Conservation (phyloP, 2,329 filamentous ascomycete species). For the Cladosporium sphaerospermum region DNA sequence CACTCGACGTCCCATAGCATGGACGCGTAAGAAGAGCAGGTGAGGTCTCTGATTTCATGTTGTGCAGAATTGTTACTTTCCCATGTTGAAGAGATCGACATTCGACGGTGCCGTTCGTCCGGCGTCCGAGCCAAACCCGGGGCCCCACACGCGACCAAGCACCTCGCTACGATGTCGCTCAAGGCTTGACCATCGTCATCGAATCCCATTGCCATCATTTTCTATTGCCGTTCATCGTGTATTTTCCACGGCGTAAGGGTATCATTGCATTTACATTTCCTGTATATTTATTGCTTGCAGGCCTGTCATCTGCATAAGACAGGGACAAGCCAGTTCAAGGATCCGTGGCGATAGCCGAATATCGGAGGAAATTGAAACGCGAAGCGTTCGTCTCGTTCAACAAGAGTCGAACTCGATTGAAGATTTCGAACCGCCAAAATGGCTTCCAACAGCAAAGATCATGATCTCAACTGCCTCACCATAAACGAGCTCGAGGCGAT, state of each 20-base stretch:
- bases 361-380: no score
- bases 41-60: no score
- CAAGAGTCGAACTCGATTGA: no score
- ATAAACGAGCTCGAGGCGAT: slow-evolving; percentile 36
- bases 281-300: neutral
- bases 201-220: neutral
- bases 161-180: neutral
- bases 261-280: neutral
- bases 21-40: no score
- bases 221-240: neutral
- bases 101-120: no score
- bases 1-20: no score
- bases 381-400: no score
- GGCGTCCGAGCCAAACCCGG: no score
- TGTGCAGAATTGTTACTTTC: no score
- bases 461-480: slow-evolving; percentile 39
- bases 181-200: neutral
- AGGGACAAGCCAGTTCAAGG: no score
- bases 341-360: no score
- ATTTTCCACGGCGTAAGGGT: neutral
- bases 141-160: neutral
- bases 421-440: neutral
- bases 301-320: neutral
- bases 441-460: slow-evolving; percentile 5
- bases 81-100: no score